phyloP scores from a whole-genome alignment of 148 eudicot species.

The Selenicereus undatus region DNA sequence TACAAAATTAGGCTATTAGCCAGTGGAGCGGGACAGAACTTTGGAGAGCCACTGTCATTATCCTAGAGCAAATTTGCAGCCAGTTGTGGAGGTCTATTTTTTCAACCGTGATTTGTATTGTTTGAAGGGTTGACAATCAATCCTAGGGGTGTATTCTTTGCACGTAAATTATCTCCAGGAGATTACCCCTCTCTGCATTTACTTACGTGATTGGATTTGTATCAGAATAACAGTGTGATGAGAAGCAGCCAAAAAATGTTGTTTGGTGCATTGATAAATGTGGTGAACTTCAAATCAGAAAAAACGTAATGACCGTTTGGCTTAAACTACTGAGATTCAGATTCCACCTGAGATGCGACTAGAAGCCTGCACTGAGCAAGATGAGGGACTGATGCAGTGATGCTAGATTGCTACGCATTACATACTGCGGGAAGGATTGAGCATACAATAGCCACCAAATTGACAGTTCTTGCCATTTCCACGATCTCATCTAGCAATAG shows the following conservation, averaged over 20 bases:
- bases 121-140: conserved; percentile 26
- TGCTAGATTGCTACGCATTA: too few species aligned
- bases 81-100: conserved; percentile 17
- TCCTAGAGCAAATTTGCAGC: conserved; percentile 10
- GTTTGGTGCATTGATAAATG: neutral
- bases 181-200: neutral
- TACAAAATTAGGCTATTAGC: neutral
- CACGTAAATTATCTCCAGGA: neutral
- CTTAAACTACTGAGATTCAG: too few species aligned
- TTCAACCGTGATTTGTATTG: conserved; percentile 23
- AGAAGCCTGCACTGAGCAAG: too few species aligned
- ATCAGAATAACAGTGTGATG: neutral
- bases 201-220: neutral
- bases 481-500: too few species aligned
- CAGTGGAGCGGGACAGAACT: conserved; percentile 13
- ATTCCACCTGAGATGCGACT: too few species aligned
- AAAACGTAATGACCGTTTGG: too few species aligned
- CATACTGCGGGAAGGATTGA: too few species aligned
- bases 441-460: too few species aligned
- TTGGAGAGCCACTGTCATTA: neutral
- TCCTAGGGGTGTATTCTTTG: conserved; percentile 23
- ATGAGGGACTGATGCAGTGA: too few species aligned
- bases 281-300: neutral
- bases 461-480: too few species aligned
- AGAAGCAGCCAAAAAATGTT: neutral